Evolutionary conservation across 768 basidiomycete genomes (phyloP).

Genomic region (Lentinula lateritia): DNA sequence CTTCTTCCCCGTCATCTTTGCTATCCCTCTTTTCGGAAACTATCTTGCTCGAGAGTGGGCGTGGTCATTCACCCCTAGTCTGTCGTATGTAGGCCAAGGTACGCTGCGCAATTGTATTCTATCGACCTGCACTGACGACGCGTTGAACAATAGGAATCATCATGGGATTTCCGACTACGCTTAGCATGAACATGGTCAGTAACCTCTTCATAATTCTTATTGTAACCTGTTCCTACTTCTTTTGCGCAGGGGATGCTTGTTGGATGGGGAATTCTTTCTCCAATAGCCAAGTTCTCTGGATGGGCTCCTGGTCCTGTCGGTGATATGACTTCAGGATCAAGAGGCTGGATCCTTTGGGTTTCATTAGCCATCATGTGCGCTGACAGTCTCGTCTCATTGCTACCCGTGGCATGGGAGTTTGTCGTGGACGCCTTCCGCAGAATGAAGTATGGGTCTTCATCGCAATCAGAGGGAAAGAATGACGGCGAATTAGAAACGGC

Average conservation of each 20-base stretch:
- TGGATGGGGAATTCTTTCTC: constrained; percentile 93
- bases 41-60: constrained; percentile 85
- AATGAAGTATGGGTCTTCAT: constrained; percentile 18
- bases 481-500: constrained; percentile 71
- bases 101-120: constrained; percentile 1
- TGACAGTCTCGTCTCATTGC: constrained; percentile 81
- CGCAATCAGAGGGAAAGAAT: constrained; percentile 21
- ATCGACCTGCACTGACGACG: constrained; percentile 2
- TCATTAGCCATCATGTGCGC: constrained; percentile 94
- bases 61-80: constrained; percentile 89
- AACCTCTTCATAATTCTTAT: background rate
- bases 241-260: constrained; percentile 80
- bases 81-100: constrained; percentile 94
- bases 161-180: constrained; percentile 93
- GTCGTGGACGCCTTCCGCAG: constrained; percentile 25
- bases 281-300: constrained; percentile 70
- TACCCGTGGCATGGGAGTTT: constrained; percentile 66
- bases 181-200: constrained; percentile 86
- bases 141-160: constrained; percentile 62
- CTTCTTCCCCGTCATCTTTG: constrained; percentile 85
- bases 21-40: constrained; percentile 79
- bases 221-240: background rate
- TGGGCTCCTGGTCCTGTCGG: constrained; percentile 95
- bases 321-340: constrained; percentile 82
- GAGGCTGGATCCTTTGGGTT: constrained; percentile 97